These are phyloP conservation scores for Pichia sp. DNA, from an alignment of 1,139 yeast genomes.

Conservation along the genomic window DNA sequence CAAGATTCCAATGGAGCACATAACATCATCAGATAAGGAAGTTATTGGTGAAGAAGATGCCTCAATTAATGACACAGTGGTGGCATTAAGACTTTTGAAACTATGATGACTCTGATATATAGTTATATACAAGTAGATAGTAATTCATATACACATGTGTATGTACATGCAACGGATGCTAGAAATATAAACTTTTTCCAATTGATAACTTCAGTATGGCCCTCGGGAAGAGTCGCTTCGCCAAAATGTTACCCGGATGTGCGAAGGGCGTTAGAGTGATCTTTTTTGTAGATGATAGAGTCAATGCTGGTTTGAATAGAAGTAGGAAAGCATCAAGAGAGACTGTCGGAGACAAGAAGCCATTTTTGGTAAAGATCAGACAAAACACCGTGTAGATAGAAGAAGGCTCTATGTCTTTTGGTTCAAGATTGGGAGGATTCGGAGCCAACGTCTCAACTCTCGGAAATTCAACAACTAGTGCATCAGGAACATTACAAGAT, in stretches of 20 bases:
- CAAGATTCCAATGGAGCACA: constrained; percentile 53
- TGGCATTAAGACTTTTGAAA: constrained; percentile 74
- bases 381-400: not conserved
- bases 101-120: constrained; percentile 34
- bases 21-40: constrained; percentile 37
- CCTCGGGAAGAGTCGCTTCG: not conserved
- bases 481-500: constrained; percentile 62
- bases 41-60: constrained; percentile 89
- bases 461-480: constrained; percentile 32
- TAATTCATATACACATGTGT: not conserved
- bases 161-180: not conserved
- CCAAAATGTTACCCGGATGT: not conserved
- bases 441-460: constrained; percentile 13
- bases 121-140: not conserved
- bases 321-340: not conserved
- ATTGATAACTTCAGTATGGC: not conserved
- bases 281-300: not conserved
- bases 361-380: not conserved
- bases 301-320: not conserved
- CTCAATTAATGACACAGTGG: constrained; percentile 76
- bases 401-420: constrained; percentile 25
- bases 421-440: constrained; percentile 30
- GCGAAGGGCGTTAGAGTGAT: not conserved
- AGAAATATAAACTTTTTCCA: not conserved
- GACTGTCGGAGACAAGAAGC: not conserved